phyloP scores from a whole-genome alignment of 306 rosid species.

The Oemleria cerasiformis region DNA sequence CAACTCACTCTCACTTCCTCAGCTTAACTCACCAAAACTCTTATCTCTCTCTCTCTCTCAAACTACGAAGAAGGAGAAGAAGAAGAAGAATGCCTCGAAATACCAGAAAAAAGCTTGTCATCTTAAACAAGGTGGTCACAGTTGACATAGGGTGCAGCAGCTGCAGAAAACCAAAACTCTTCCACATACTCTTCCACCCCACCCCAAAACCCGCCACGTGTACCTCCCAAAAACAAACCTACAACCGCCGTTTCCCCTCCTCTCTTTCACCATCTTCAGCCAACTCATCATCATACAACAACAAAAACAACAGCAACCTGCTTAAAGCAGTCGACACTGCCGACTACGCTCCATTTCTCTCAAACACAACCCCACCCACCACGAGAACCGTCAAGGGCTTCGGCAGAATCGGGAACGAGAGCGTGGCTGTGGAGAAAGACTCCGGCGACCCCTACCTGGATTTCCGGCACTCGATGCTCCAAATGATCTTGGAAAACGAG shows the following conservation, averaged over 20 bases:
- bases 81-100: constrained; percentile 41
- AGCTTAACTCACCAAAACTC: constrained; percentile 10
- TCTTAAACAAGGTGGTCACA: constrained; percentile 43
- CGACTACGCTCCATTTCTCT: constrained; percentile 31
- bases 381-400: constrained; percentile 40
- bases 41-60: background rate
- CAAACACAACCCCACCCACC: constrained; percentile 12
- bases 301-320: constrained; percentile 30
- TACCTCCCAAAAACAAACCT: constrained; percentile 29
- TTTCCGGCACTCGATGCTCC: constrained; percentile 83
- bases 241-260: background rate
- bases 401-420: constrained; percentile 67
- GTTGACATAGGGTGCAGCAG: constrained; percentile 64
- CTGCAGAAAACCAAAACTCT: constrained; percentile 59
- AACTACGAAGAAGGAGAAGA: background rate
- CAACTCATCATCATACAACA: constrained; percentile 38
- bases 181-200: constrained; percentile 46
- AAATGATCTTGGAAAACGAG: constrained; percentile 89
- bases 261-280: constrained; percentile 34
- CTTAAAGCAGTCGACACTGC: too few species aligned
- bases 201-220: constrained; percentile 40
- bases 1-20: background rate
- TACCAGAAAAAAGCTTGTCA: constrained; percentile 39
- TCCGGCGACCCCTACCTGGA: constrained; percentile 90
- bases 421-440: constrained; percentile 90